Evolutionary conservation across 2,329 filamentous ascomycete genomes (phyloP), one percentile per base, ranked within the genome.

Genomic region (Aureobasidium lini): DNA sequence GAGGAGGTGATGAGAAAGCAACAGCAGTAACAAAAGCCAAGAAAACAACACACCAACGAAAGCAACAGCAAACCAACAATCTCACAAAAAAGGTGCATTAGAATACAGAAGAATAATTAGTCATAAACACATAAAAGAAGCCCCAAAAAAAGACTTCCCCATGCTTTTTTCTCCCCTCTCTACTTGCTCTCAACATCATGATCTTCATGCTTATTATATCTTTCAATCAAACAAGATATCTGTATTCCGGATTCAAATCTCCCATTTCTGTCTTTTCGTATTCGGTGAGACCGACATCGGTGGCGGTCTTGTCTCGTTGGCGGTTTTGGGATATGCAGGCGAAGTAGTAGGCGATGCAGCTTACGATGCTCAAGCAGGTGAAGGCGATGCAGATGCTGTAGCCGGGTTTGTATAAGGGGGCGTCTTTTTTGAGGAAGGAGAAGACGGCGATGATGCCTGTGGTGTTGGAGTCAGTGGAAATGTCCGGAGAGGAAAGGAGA

Each of bases 341-440:
- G 4, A 79, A 63, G 1, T 80, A 82, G 68, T 93, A 93, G 0
- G 79, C 59, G 15, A 76, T 70, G 65, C 84, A 88, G 10, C 82
- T 78, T 3, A 86, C 65, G 15, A 82, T 84, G 57, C 85, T 87
- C 32, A 96, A 69, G 53, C 83, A 81, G 8, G 86, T 81, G 67
- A 95, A 95, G 0, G 79, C 84, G 5, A 95, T 79, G 68, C 84
- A 87, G 63, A 96, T 90, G 57, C 80, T 81, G 73, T 94, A 95
- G 0, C 91, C 92, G 0, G 80, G 84, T 6, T 76, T 81, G 72
- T 87, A 95, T 23, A 72, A 67, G 0, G 89, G 89, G 1, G 82
- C 81, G 69, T 96, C 90, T 56, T 73, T 73, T 6, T 69, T 66
- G 53, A 78, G 63, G 68, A 82, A 81, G 0, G 75, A 71, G 59